Evolutionary conservation across 176 grass and related monocot genomes (phyloP), one percentile per base, ranked within the genome.

Genomic region (Rhynchospora breviuscula): DNA sequence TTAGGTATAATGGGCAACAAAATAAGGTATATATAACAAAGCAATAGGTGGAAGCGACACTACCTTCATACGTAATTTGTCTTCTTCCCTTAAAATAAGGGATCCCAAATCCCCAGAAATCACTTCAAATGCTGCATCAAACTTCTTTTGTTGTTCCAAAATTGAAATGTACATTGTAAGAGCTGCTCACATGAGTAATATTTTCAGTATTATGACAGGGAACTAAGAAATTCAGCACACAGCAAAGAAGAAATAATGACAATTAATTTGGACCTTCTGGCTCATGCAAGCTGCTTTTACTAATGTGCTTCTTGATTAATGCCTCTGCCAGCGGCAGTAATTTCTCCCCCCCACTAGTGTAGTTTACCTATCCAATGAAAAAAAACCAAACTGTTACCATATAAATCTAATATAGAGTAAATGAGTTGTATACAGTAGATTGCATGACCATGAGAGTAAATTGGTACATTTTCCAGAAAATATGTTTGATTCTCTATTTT

Each of bases 101-200:
- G 89, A 93, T 18, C 97, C 93, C 64, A 99, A 78, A 62, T 99
- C 85, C 62, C 97, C 93, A 85, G 93, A 95, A 86, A 99, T 88
- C 81, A 99, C 80, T 88, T 99, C 93, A 84, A 95, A 82, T 70
- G 97, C 93, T 82, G 83, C 60, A 67, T 92, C 97, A 86, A 89
- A 99, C 70, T 99, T 99, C 79, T 77, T 72, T 87, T 99, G 93
- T 81, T 99, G 91, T 89, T 99, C 97, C 87, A 99, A 80, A 83
- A 99, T 88, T 88, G 97, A 93, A 86, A 99, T 80, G 69, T 93
- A 96, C 54, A 99, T 85, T 48, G 85, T 48, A 6, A 99, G 89
- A 46, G 96, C 96, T 99, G 89, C 57, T 87, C 85, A 33, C 80
- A 66, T 74, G 18, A 57, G 29, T 74, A 87, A 72, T 71, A 5